Conservation (phyloP, 768 basidiomycete species). For the Termitomyces sp. region DNA sequence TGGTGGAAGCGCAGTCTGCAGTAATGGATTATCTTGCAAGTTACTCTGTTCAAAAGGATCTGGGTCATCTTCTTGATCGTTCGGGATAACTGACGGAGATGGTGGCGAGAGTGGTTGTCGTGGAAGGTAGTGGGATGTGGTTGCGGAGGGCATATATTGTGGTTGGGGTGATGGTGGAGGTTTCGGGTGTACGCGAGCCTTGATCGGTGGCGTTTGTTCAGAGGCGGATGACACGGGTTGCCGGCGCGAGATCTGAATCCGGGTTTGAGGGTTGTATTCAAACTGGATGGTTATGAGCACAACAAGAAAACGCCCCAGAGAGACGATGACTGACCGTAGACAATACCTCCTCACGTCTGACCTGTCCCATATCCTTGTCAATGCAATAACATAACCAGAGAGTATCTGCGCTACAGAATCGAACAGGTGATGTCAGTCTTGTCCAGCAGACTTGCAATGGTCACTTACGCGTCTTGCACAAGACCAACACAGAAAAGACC, state of each 20-base stretch:
- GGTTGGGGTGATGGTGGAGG: slow-evolving; percentile 11
- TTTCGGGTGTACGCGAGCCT: neutral
- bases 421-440: neutral
- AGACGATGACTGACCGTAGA: slow-evolving; percentile 23
- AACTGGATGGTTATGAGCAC: slow-evolving; percentile 18
- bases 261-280: slow-evolving; percentile 23
- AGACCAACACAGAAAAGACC: slow-evolving; percentile 80
- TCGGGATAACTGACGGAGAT: slow-evolving; percentile 10
- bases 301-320: neutral
- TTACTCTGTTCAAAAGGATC: slow-evolving; percentile 37
- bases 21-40: slow-evolving; percentile 19
- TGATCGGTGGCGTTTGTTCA: slow-evolving; percentile 6
- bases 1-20: slow-evolving; percentile 7
- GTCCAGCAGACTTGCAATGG: neutral
- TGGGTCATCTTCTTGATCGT: slow-evolving; percentile 28
- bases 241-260: slow-evolving; percentile 6
- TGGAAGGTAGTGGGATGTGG: slow-evolving; percentile 19
- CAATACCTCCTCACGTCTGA: slow-evolving; percentile 36
- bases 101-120: slow-evolving; percentile 21
- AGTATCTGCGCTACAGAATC: slow-evolving; percentile 32
- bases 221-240: slow-evolving; percentile 2
- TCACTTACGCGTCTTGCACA: slow-evolving; percentile 57
- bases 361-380: slow-evolving; percentile 37
- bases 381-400: slow-evolving; percentile 45
- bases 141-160: slow-evolving; percentile 17